A percentile compares a stretch with the other conserved stretches of the same genome.
These are phyloP conservation scores for Cichorium intybus DNA, from an alignment of 140 eudicot genomes.

Conservation along the genomic window DNA sequence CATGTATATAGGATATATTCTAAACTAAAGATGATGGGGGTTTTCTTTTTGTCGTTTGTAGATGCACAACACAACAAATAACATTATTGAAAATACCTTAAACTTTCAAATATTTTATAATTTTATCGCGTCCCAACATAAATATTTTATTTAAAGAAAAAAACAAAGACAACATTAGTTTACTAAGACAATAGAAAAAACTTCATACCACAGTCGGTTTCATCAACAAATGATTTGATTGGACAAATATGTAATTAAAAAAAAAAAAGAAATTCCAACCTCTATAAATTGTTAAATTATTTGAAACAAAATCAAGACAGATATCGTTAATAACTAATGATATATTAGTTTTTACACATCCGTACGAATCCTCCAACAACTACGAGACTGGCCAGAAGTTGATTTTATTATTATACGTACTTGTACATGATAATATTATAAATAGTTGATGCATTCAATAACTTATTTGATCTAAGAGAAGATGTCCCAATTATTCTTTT, in stretches of 20 bases:
- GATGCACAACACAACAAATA: slow-evolving; percentile 15
- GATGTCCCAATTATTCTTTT: no score
- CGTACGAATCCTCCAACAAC: no score
- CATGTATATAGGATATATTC: slow-evolving; percentile 11
- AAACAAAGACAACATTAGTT: background rate
- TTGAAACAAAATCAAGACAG: background rate
- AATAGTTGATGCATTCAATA: no score
- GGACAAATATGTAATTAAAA: background rate
- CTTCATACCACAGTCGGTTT: background rate
- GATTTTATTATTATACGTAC: no score
- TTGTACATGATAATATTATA: no score
- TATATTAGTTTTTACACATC: no score
- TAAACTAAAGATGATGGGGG: background rate
- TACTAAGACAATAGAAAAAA: background rate
- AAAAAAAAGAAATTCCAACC: background rate
- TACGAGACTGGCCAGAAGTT: no score
- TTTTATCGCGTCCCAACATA: background rate
- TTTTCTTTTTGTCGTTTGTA: slow-evolving; percentile 22
- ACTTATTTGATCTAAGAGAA: no score
- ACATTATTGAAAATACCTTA: background rate
- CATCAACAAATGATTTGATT: background rate
- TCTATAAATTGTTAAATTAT: background rate
- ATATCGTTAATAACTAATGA: no score
- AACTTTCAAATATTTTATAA: background rate
- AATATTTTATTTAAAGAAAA: background rate